These are phyloP conservation scores for Ustilago bromivora DNA, from an alignment of 1,284 basidiomycete species.

Conservation along the genomic window DNA sequence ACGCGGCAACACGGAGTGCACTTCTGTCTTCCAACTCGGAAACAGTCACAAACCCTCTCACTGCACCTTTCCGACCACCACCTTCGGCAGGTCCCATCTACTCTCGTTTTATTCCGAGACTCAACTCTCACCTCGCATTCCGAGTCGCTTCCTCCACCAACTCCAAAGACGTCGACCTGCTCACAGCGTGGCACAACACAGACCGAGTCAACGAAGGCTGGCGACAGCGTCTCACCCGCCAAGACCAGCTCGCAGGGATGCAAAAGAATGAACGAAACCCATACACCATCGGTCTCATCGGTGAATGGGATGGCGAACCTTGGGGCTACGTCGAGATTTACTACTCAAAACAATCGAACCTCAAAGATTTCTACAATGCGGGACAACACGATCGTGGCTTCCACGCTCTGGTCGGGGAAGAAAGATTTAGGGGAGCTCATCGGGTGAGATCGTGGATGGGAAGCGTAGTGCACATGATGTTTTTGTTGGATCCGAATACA, in stretches of 20 bases:
- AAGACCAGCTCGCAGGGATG: slow-evolving; percentile 55
- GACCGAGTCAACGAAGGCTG: slow-evolving; percentile 65
- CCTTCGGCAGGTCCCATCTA: slow-evolving; percentile 48
- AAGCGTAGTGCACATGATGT: slow-evolving; percentile 63
- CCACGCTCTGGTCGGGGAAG: slow-evolving; percentile 66
- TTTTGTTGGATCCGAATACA: slow-evolving; percentile 60
- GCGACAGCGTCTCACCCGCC: slow-evolving; percentile 57
- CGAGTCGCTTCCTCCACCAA: slow-evolving; percentile 50
- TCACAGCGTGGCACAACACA: slow-evolving; percentile 62
- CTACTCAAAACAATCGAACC: slow-evolving; percentile 53
- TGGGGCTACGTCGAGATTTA: slow-evolving; percentile 68
- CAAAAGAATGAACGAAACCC: slow-evolving; percentile 41
- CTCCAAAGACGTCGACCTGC: slow-evolving; percentile 53
- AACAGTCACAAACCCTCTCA: slow-evolving; percentile 20
- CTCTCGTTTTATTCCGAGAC: slow-evolving; percentile 58
- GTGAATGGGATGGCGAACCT: slow-evolving; percentile 65
- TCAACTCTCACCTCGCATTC: slow-evolving; percentile 60
- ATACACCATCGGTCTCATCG: slow-evolving; percentile 56
- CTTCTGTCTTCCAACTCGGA: slow-evolving; percentile 32
- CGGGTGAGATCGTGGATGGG: slow-evolving; percentile 67
- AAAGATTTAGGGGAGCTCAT: slow-evolving; percentile 62
- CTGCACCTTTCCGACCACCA: slow-evolving; percentile 25
- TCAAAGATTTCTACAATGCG: slow-evolving; percentile 52
- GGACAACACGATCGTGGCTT: slow-evolving; percentile 61
- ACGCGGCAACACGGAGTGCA: slow-evolving; percentile 18